Evolutionary conservation across 2,329 filamentous ascomycete genomes (phyloP).

Genomic region (Trichoderma asperellum): DNA sequence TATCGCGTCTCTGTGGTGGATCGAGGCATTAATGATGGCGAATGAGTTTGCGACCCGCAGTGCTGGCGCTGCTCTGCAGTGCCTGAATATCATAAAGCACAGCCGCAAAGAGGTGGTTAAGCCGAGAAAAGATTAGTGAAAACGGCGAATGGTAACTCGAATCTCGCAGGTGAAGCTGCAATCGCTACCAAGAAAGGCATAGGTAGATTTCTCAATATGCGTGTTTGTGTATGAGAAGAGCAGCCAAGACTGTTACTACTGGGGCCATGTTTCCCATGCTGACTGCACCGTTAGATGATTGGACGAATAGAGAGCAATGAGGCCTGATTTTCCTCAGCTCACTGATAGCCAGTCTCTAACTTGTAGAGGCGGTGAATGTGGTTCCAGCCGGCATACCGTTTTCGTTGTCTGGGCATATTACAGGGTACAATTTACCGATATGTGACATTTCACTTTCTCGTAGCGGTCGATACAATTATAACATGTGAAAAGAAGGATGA

Average conservation of each 20-base stretch:
- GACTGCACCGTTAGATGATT: not conserved
- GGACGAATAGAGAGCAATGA: not conserved
- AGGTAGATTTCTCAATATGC: not conserved
- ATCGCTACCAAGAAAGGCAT: no score
- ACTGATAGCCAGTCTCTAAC: not conserved
- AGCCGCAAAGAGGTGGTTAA: not conserved
- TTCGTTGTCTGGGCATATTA: not conserved
- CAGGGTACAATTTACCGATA: not conserved
- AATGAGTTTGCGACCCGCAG: not conserved
- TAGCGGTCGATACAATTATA: not conserved
- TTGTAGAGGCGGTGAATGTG: not conserved
- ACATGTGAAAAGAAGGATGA: not conserved
- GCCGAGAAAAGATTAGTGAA: not conserved
- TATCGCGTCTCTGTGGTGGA: not conserved
- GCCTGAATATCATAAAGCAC: not conserved
- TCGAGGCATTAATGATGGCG: not conserved
- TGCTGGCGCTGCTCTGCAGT: not conserved
- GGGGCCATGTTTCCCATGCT: not conserved
- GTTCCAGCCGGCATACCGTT: not conserved
- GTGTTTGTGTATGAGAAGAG: no score
- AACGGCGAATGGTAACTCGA: not conserved
- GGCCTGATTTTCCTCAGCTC: not conserved
- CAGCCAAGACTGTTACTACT: not conserved
- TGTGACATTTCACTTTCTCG: not conserved
- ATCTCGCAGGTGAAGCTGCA: no score